These are phyloP conservation scores for Xylariaceae sp. DNA, from an alignment of 2,329 filamentous ascomycete genomes.

Conservation along the genomic window DNA sequence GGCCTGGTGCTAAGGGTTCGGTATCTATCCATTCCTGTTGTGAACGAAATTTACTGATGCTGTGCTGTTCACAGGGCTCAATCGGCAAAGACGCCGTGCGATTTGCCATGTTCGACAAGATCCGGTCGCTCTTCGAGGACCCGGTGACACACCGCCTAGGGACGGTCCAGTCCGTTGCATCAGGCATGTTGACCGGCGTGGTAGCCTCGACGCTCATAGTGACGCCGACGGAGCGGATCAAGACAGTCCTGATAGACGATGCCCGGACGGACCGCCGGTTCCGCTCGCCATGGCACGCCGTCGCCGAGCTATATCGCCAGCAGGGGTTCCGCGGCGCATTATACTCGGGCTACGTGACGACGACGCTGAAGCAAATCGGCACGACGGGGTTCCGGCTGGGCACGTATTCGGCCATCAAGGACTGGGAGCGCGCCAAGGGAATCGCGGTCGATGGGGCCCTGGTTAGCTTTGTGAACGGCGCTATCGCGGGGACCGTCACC, in stretches of 20 bases:
- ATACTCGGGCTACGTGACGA: conserved; percentile 56
- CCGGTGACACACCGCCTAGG: conserved; percentile 50
- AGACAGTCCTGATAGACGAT: conserved; percentile 62
- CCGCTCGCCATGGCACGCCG: conserved; percentile 47
- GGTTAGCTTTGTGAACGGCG: conserved; percentile 40
- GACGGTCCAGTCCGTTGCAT: conserved; percentile 49
- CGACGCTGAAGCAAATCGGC: conserved; percentile 58
- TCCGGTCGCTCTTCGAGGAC: conserved; percentile 52
- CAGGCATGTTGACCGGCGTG: conserved; percentile 57
- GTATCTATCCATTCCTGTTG: too few relatives aligned
- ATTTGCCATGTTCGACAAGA: conserved; percentile 60
- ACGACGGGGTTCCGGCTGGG: conserved; percentile 61
- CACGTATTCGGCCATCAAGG: conserved; percentile 60
- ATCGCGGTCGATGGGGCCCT: conserved; percentile 33
- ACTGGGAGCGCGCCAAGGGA: conserved; percentile 34
- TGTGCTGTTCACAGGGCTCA: conserved; percentile 39
- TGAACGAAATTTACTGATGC: neutral
- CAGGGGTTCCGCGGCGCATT: conserved; percentile 49
- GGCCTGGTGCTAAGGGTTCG: too few relatives aligned
- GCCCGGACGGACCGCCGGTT: conserved; percentile 40
- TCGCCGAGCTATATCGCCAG: conserved; percentile 45
- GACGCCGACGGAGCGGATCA: conserved; percentile 60
- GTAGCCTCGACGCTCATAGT: conserved; percentile 55
- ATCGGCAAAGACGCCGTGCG: conserved; percentile 60
- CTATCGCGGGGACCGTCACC: conserved; percentile 38